These are phyloP conservation scores for Leersia perrieri DNA, from an alignment of 176 grass and related monocot species.

Conservation along the genomic window DNA sequence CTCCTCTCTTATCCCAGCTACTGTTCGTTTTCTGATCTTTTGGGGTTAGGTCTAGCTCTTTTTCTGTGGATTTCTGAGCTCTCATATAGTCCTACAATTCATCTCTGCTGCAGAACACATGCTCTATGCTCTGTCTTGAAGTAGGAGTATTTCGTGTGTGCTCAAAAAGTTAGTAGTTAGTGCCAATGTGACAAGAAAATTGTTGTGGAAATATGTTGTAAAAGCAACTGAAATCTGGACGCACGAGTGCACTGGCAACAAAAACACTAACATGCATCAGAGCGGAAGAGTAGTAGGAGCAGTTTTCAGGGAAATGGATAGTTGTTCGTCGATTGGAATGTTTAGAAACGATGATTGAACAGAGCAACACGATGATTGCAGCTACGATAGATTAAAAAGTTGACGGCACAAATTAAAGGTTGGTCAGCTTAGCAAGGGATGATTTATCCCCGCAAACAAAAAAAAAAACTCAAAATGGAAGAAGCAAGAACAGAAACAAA, in stretches of 20 bases:
- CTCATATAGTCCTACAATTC: neutral
- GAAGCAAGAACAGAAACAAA: neutral
- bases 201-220: neutral
- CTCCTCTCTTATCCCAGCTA: neutral
- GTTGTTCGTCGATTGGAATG: neutral
- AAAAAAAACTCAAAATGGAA: neutral
- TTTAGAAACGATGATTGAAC: neutral
- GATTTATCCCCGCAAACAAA: neutral
- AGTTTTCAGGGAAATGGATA: no score
- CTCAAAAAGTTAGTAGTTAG: neutral
- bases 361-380: neutral
- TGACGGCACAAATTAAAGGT: neutral
- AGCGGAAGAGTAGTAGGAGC: neutral
- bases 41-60: constrained; percentile 2
- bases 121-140: neutral
- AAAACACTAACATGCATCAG: neutral
- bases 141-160: neutral
- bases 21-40: constrained; percentile 5
- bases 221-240: no score
- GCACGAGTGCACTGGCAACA: neutral
- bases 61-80: constrained; percentile 14
- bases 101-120: neutral
- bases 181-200: neutral
- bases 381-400: neutral
- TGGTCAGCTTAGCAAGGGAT: neutral